Conservation (phyloP, 2,329 filamentous ascomycete species). For the Paramyrothecium roridum region DNA sequence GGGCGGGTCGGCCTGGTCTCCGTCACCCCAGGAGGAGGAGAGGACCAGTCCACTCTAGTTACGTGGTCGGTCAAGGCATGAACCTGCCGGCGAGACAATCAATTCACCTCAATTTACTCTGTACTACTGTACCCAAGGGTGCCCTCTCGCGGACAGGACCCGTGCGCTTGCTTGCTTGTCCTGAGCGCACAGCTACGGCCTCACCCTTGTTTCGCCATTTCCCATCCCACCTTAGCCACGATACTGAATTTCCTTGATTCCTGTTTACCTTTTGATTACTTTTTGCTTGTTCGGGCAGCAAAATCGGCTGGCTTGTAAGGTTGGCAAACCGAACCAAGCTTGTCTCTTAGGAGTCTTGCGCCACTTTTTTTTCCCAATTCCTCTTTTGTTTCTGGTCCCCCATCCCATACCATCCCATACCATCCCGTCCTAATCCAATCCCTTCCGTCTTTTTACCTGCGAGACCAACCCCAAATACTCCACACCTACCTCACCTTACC, state of each 20-base stretch:
- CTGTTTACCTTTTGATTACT: neutral
- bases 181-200: constrained; percentile 1
- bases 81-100: no score
- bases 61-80: no score
- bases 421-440: constrained; percentile 6
- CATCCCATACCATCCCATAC: neutral
- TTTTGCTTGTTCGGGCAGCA: constrained; percentile 13
- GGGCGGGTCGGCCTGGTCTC: neutral
- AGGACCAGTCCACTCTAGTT: neutral
- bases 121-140: neutral
- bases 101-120: neutral
- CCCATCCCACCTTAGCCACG: neutral
- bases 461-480: no score
- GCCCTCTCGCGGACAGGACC: neutral
- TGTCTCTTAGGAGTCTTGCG: neutral
- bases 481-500: constrained; percentile 3
- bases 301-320: neutral
- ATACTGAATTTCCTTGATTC: neutral
- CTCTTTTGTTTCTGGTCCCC: neutral
- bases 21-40: neutral
- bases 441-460: no score
- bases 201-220: constrained; percentile 1
- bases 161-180: neutral
- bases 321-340: neutral
- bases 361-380: neutral